phyloP scores from a whole-genome alignment of 768 basidiomycete genomes.

The Artomyces pyxidatus region DNA sequence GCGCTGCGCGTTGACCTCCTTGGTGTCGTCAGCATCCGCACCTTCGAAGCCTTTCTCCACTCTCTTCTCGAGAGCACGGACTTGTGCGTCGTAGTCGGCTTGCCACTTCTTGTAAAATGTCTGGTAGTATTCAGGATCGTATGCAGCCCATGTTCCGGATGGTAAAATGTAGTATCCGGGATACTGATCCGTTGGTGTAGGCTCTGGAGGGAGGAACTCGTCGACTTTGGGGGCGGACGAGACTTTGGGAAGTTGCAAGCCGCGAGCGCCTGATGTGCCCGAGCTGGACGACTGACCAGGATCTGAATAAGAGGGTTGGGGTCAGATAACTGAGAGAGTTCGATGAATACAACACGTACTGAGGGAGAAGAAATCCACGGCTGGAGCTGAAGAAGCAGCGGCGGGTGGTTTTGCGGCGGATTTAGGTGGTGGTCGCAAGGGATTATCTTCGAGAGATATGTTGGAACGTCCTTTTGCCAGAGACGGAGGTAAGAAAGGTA shows the following conservation, averaged over 20 bases:
- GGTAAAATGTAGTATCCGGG: slow-evolving; percentile 85
- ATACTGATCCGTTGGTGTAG: slow-evolving; percentile 66
- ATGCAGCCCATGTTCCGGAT: slow-evolving; percentile 69
- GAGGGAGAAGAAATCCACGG: slow-evolving; percentile 63
- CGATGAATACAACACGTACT: slow-evolving; percentile 28
- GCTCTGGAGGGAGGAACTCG: slow-evolving; percentile 64
- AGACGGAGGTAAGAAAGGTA: slow-evolving; percentile 51
- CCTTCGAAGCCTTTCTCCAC: slow-evolving; percentile 63
- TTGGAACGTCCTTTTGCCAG: slow-evolving; percentile 54
- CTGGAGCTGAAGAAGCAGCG: slow-evolving; percentile 30
- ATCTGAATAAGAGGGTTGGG: slow-evolving; percentile 1
- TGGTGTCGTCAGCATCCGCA: slow-evolving; percentile 45
- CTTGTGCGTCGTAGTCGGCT: slow-evolving; percentile 58
- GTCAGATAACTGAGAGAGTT: background rate
- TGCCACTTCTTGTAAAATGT: slow-evolving; percentile 69
- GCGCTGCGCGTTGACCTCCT: slow-evolving; percentile 53
- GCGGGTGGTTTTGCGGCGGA: slow-evolving; percentile 4
- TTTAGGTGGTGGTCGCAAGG: slow-evolving; percentile 9
- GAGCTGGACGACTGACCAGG: slow-evolving; percentile 8
- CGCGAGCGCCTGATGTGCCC: slow-evolving; percentile 2
- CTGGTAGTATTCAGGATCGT: slow-evolving; percentile 64
- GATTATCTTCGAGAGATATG: slow-evolving; percentile 24
- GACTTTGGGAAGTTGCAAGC: slow-evolving; percentile 21
- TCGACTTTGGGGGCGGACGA: slow-evolving; percentile 67
- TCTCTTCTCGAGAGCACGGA: slow-evolving; percentile 67